A percentile compares a stretch with the other conserved stretches of the same genome.
Conservation (phyloP, 495 filamentous ascomycete genomes). For the Aspergillus homomorphus region DNA sequence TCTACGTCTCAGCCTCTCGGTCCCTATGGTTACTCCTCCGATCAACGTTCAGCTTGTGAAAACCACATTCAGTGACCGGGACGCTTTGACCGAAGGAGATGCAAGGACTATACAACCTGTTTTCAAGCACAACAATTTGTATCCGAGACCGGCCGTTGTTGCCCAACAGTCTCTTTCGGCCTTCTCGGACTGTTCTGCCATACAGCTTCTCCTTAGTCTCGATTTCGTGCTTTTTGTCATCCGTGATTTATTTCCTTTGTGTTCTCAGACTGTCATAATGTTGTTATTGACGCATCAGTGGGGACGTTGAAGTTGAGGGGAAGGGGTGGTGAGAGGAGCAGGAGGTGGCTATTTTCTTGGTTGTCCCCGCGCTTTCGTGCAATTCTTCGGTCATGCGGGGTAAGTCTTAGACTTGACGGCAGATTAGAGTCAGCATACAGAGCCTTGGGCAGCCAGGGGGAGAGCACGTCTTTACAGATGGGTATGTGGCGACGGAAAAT, state of each 20-base stretch:
- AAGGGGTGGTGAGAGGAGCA: conserved; percentile 14
- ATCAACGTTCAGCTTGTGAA: conserved; percentile 16
- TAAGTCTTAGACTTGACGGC: conserved; percentile 10
- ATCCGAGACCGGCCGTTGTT: conserved; percentile 22
- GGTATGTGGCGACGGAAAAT: conserved; percentile 48
- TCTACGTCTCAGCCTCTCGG: conserved; percentile 31
- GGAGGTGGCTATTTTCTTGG: conserved; percentile 12
- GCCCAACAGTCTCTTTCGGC: conserved; percentile 11
- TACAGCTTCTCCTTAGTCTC: conserved; percentile 16
- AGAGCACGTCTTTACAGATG: conserved; percentile 11
- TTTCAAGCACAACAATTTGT: conserved; percentile 21
- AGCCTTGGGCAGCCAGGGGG: conserved; percentile 10
- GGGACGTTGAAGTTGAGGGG: conserved; percentile 21
- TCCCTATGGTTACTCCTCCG: conserved; percentile 17
- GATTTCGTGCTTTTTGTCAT: conserved; percentile 16
- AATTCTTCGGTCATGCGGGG: conserved; percentile 8
- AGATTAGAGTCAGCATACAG: conserved; percentile 5
- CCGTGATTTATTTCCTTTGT: conserved; percentile 17
- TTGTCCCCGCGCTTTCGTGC: conserved; percentile 11
- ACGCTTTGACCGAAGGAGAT: conserved; percentile 37
- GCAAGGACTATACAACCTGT: conserved; percentile 33
- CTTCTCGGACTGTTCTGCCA: conserved; percentile 8
- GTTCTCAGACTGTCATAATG: conserved; percentile 19
- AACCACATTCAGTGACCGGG: conserved; percentile 19
- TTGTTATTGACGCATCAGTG: conserved; percentile 24